Evolutionary conservation across 495 filamentous ascomycete genomes (phyloP).

Genomic region (Schizothecium vesticola): DNA sequence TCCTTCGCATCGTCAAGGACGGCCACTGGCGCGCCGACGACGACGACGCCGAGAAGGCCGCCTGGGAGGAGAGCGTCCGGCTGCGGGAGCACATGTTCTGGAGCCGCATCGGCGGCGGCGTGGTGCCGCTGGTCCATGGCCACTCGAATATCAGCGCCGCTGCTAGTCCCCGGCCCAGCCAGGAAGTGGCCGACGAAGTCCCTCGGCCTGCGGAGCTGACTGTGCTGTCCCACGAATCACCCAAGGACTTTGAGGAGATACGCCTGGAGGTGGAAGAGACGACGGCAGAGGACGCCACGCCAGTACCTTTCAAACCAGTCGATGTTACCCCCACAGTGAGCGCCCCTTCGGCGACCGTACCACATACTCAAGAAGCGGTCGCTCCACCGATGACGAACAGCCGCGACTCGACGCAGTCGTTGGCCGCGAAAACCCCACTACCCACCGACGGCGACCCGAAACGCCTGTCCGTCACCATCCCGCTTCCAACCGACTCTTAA

Average conservation of each 20-base stretch:
- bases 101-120: slow-evolving; percentile 82
- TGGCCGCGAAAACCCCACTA: not conserved
- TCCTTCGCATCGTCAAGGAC: slow-evolving; percentile 81
- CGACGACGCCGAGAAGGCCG: slow-evolving; percentile 68
- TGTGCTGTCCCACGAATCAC: not conserved
- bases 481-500: slow-evolving; percentile 1
- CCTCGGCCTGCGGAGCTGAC: not conserved
- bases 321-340: not conserved
- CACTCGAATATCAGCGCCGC: slow-evolving; percentile 16
- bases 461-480: slow-evolving; percentile 14
- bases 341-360: not conserved
- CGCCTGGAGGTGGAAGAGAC: not conserved
- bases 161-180: slow-evolving; percentile 27
- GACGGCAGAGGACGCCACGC: not conserved
- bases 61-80: slow-evolving; percentile 90
- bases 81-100: slow-evolving; percentile 95
- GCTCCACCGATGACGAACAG: not conserved
- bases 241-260: not conserved
- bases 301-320: not conserved
- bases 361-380: not conserved
- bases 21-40: slow-evolving; percentile 79
- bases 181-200: slow-evolving; percentile 13
- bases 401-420: slow-evolving; percentile 6
- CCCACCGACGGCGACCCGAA: slow-evolving; percentile 1
- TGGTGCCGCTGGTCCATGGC: slow-evolving; percentile 54